Evolutionary conservation across 2,329 filamentous ascomycete species (phyloP).

Genomic region (Onygenales sp.): DNA sequence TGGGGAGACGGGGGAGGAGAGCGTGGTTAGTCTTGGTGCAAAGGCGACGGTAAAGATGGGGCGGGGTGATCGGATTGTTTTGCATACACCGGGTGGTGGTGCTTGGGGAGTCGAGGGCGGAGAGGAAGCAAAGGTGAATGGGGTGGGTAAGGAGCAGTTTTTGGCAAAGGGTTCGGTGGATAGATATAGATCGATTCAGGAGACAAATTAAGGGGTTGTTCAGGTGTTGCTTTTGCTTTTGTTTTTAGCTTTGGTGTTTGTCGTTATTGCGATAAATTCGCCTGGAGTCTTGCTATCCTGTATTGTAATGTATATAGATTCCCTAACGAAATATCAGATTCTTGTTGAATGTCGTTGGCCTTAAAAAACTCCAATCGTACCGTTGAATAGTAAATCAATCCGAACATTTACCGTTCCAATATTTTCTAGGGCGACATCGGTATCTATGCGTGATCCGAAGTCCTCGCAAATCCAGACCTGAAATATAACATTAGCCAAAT

Average conservation of each 20-base stretch:
- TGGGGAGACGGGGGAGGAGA: constrained; percentile 42
- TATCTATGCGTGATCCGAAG: too few relatives aligned
- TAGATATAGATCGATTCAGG: constrained; percentile 2
- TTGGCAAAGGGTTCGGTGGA: constrained; percentile 4
- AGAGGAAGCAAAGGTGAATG: neutral
- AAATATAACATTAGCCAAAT: too few relatives aligned
- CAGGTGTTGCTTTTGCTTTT: neutral
- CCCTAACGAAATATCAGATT: too few relatives aligned
- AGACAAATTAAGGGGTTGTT: constrained; percentile 1
- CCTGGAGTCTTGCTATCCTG: neutral
- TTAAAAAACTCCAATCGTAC: too few relatives aligned
- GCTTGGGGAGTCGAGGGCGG: constrained; percentile 8
- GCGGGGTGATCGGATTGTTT: constrained; percentile 51
- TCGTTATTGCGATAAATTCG: too few relatives aligned
- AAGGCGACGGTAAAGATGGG: constrained; percentile 55
- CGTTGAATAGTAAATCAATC: too few relatives aligned
- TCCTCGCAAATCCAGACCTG: too few relatives aligned
- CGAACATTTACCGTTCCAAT: too few relatives aligned
- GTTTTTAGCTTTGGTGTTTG: neutral
- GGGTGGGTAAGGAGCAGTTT: neutral
- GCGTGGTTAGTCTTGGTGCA: constrained; percentile 50
- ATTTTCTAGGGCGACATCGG: too few relatives aligned
- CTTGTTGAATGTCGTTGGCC: too few relatives aligned
- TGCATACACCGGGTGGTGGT: constrained; percentile 48
- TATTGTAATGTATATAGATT: neutral